A percentile compares a stretch with the other conserved stretches of the same genome.
Conservation (phyloP, 1,284 basidiomycete genomes). For the Tilletia indica region DNA sequence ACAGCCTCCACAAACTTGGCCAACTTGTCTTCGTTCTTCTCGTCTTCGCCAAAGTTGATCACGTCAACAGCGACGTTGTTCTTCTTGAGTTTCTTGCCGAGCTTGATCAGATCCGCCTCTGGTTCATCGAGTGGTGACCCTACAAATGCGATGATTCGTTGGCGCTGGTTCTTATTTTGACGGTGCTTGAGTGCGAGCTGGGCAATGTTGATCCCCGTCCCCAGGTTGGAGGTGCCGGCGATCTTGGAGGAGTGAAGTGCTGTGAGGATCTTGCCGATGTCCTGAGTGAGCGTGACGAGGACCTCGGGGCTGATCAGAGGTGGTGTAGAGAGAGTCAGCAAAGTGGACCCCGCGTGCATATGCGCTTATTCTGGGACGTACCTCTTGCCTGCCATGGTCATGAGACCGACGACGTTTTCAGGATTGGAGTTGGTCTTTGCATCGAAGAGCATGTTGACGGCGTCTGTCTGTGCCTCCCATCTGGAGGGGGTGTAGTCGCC, state of each 20-base stretch:
- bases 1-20: conserved; percentile 75
- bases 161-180: conserved; percentile 96
- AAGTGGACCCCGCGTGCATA: too few species aligned
- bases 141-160: conserved; percentile 89
- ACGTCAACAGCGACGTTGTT: conserved; percentile 97
- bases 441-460: conserved; percentile 84
- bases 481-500: conserved; percentile 82
- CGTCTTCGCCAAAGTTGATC: conserved; percentile 68
- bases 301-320: conserved; percentile 68
- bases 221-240: conserved; percentile 76
- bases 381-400: conserved; percentile 80
- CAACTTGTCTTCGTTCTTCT: conserved; percentile 64
- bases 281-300: conserved; percentile 90
- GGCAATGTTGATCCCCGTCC: conserved; percentile 86
- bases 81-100: conserved; percentile 98
- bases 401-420: conserved; percentile 92
- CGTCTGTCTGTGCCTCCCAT: conserved; percentile 87
- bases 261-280: conserved; percentile 84
- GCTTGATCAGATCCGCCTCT: conserved; percentile 61
- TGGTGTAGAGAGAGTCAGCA: conserved; percentile 25
- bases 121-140: conserved; percentile 68
- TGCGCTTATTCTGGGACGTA: conserved; percentile 19
- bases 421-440: conserved; percentile 89
- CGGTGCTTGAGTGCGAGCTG: conserved; percentile 93
- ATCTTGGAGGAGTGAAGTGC: conserved; percentile 74